A percentile compares a stretch with the other conserved stretches of the same genome.
phyloP scores from a whole-genome alignment of 805 yeast species.

The Lipomyces anomalus region DNA sequence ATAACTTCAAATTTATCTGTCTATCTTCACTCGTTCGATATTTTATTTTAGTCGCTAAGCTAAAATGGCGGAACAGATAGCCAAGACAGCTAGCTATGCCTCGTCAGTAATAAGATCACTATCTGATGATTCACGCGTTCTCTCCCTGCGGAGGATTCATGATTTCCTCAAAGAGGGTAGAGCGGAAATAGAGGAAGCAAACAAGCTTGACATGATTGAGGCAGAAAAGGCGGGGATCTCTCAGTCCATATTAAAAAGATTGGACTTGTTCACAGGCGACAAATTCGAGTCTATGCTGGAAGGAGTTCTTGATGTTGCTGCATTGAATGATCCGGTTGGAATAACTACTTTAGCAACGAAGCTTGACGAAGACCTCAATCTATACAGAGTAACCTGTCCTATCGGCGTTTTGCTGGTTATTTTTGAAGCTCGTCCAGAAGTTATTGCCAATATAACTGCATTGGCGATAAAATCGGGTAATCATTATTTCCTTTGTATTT shows the following conservation, averaged over 20 bases:
- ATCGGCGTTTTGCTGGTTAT: constrained; percentile 90
- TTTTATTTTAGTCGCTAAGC: too few species aligned
- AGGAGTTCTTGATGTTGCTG: constrained; percentile 88
- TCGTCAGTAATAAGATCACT: constrained; percentile 78
- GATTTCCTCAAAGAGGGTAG: constrained; percentile 59
- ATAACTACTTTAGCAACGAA: constrained; percentile 74
- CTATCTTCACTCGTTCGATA: too few species aligned
- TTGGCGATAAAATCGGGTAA: constrained; percentile 91
- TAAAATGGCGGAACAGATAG: constrained; percentile 70
- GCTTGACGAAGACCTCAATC: constrained; percentile 81
- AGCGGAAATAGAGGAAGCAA: constrained; percentile 62
- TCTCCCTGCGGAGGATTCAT: constrained; percentile 66
- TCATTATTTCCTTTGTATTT: not conserved
- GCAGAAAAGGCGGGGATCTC: constrained; percentile 50
- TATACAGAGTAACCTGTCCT: constrained; percentile 84
- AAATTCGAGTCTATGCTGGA: constrained; percentile 92
- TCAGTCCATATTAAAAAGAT: constrained; percentile 65
- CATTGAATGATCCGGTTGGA: constrained; percentile 88
- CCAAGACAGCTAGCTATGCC: constrained; percentile 74
- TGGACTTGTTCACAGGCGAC: constrained; percentile 74
- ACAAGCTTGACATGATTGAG: constrained; percentile 58
- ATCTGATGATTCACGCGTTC: constrained; percentile 63
- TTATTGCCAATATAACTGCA: constrained; percentile 94
- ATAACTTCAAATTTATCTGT: too few species aligned
- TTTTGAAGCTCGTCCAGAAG: constrained; percentile 96